phyloP scores from a whole-genome alignment of 768 basidiomycete genomes.

The Boletus reticuloceps region DNA sequence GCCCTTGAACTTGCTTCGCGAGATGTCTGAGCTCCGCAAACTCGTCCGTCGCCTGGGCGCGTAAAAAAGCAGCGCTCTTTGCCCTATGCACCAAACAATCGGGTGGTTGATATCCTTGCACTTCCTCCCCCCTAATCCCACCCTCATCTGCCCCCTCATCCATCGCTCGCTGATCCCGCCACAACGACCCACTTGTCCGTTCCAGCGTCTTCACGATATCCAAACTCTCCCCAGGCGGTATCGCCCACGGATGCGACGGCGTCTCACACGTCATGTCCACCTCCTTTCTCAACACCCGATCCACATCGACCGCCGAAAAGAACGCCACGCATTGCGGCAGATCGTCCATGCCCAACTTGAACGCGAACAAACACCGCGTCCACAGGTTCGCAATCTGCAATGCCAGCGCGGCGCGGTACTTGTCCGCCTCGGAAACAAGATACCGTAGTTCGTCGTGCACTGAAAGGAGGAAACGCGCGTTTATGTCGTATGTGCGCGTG shows the following conservation, averaged over 20 bases:
- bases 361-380: slow-evolving; percentile 91
- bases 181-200: slow-evolving; percentile 71
- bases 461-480: slow-evolving; percentile 92
- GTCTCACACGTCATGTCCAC: slow-evolving; percentile 95
- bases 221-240: slow-evolving; percentile 85
- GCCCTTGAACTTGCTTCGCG: slow-evolving; percentile 42
- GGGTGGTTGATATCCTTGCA: slow-evolving; percentile 48
- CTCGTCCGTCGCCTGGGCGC: slow-evolving; percentile 74
- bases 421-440: slow-evolving; percentile 84
- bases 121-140: slow-evolving; percentile 20
- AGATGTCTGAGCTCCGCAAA: slow-evolving; percentile 70
- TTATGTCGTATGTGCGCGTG: slow-evolving; percentile 72
- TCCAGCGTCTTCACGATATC: slow-evolving; percentile 64
- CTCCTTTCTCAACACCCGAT: slow-evolving; percentile 89
- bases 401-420: slow-evolving; percentile 87
- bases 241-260: slow-evolving; percentile 80
- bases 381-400: slow-evolving; percentile 94
- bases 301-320: slow-evolving; percentile 95
- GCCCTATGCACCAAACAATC: slow-evolving; percentile 69
- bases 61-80: slow-evolving; percentile 59
- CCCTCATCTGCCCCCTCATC: slow-evolving; percentile 8
- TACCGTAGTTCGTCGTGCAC: slow-evolving; percentile 98
- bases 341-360: slow-evolving; percentile 92
- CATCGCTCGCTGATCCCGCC: slow-evolving; percentile 61
- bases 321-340: slow-evolving; percentile 94